A percentile compares a stretch with the other conserved stretches of the same genome.
phyloP scores from a whole-genome alignment of 2,329 filamentous ascomycete genomes.

The Neonectria ditissima region DNA sequence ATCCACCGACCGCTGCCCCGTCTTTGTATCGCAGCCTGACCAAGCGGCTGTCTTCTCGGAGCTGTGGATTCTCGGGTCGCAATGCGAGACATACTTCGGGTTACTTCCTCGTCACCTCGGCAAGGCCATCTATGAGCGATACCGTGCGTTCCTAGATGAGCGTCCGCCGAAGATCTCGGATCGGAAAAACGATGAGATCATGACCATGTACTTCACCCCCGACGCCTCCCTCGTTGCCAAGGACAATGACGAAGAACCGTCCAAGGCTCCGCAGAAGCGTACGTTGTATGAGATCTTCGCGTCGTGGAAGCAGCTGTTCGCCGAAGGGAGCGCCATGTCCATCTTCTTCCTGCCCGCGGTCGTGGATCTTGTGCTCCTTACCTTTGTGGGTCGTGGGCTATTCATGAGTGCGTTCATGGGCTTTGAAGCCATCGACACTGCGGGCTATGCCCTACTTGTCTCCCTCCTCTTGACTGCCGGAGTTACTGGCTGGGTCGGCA shows the following conservation, averaged over 20 bases:
- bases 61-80: slow-evolving; percentile 36
- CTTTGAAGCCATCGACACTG: slow-evolving; percentile 18
- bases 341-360: slow-evolving; percentile 35
- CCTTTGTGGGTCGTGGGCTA: slow-evolving; percentile 31
- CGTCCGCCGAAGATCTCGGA: slow-evolving; percentile 25
- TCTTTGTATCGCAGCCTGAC: slow-evolving; percentile 35
- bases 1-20: slow-evolving; percentile 34
- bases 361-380: slow-evolving; percentile 32
- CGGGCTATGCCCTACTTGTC: slow-evolving; percentile 32
- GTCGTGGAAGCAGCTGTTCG: slow-evolving; percentile 32
- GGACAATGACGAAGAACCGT: background rate
- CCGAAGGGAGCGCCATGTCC: slow-evolving; percentile 31
- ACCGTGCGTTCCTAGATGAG: slow-evolving; percentile 20
- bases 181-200: slow-evolving; percentile 34
- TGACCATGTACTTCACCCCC: slow-evolving; percentile 37
- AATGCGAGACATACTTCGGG: slow-evolving; percentile 36
- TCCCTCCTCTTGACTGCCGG: slow-evolving; percentile 33
- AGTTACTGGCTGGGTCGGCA: slow-evolving; percentile 36
- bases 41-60: slow-evolving; percentile 37
- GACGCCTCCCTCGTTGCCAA: slow-evolving; percentile 8
- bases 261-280: slow-evolving; percentile 1
- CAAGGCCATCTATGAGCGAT: slow-evolving; percentile 24
- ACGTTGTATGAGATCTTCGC: slow-evolving; percentile 22
- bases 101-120: slow-evolving; percentile 33
- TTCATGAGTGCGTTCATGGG: slow-evolving; percentile 39